A percentile compares a stretch with the other conserved stretches of the same genome.
phyloP scores from a whole-genome alignment of 2,329 filamentous ascomycete species.

The Clonostachys rosea region DNA sequence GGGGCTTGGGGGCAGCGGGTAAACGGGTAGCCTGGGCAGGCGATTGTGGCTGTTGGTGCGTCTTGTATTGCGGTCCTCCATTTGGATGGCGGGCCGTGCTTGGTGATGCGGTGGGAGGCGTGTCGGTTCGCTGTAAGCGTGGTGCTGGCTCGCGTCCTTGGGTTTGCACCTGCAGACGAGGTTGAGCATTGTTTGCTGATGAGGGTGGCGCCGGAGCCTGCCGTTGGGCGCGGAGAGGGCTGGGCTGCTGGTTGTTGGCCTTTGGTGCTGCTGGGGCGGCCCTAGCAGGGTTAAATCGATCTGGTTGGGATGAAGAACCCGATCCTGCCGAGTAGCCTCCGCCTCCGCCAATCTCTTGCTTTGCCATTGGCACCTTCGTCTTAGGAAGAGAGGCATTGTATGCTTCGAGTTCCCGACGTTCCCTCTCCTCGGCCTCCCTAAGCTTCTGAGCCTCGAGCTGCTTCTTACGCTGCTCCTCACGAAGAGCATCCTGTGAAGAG shows the following conservation, averaged over 20 bases:
- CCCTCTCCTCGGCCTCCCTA: constrained; percentile 59
- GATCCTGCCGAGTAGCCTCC: constrained; percentile 40
- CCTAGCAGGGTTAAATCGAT: constrained; percentile 80
- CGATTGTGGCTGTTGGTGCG: constrained; percentile 23
- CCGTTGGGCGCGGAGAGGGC: constrained; percentile 63
- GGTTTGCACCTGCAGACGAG: constrained; percentile 29
- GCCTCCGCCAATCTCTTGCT: constrained; percentile 82
- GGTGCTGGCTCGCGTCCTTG: constrained; percentile 11
- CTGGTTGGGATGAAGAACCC: constrained; percentile 33
- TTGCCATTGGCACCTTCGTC: constrained; percentile 72
- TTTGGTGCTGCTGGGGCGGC: constrained; percentile 79
- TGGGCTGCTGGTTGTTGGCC: constrained; percentile 47
- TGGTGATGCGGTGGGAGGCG: constrained; percentile 33
- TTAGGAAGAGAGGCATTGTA: constrained; percentile 90
- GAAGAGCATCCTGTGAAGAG: constrained; percentile 39
- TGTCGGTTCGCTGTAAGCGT: constrained; percentile 41
- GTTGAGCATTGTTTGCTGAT: constrained; percentile 37
- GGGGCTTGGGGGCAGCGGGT: constrained; percentile 64
- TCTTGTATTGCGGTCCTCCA: constrained; percentile 19
- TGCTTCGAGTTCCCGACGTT: constrained; percentile 72
- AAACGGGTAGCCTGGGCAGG: constrained; percentile 42
- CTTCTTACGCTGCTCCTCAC: constrained; percentile 57
- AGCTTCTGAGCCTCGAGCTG: constrained; percentile 55
- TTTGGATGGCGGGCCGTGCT: constrained; percentile 53
- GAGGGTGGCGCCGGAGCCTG: constrained; percentile 70